Base-by-base conservation (phyloP, 257 asterid species). In the Nicotiana knightiana region DNA sequence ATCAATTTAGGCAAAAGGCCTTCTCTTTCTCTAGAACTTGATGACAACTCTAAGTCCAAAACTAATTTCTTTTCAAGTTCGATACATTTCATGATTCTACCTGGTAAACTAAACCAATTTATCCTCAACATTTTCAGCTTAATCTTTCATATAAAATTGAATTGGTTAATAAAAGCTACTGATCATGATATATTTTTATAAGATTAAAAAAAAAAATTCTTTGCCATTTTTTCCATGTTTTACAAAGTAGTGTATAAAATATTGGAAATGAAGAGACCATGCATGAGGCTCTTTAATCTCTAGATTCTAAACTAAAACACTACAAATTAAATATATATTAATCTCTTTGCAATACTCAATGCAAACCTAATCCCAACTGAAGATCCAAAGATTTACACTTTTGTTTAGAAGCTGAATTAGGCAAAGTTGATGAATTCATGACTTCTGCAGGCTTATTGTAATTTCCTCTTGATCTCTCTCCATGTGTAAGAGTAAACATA, bases 361-460 rank as follows among this genome's bases (percentile, higher is more conserved):
- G 90, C 68, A 89, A 89, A 37, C 91, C 83, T 90, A 94, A 86
- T 85, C 97, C 97, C 87, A 94, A 83, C 26, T 94, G 90, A 82
- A 95, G 95, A 92, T 95, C 94, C 65, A 90, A 77, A 43, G 86
- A 82, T 63, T 88, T 91, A 85, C 90, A 86, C 53, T n/a, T 79
- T 80, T 88, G 81, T 71, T 90, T 89, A 1, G 92, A 87, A 81
- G 57, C 28, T 39, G 77, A 37, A 37, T 17, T 66, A 67, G 89
- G 58, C 86, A 83, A 81, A 35, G 82, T 80, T 46, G 9, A 79
- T 59, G 76, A 81, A 70, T 81, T 82, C 8, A 77, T 79, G 26
- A 67, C 58, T 53, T 13, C 24, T 3, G 83, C 32, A 43, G 77
- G 64, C 88, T 70, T 84, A 84, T 67, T 79, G 66, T 77, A 82